Base-by-base conservation (phyloP, 129 eudicot genomes). In the Helianthus annuus region DNA sequence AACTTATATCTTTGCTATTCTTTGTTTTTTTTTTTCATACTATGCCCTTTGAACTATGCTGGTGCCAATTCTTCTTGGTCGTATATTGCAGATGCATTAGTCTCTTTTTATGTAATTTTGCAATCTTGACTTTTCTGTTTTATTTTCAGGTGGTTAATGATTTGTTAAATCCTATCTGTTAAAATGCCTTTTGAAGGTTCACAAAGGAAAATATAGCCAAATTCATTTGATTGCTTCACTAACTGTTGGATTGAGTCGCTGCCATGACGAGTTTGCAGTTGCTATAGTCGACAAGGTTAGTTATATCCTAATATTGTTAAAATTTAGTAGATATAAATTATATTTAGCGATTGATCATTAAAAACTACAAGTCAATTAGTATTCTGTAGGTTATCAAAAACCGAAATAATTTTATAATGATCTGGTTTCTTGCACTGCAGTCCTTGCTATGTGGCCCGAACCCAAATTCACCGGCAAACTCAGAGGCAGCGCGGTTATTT, bases 231-330 rank as follows among this genome's bases (percentile, higher is more conserved):
- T 93, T 76, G 98, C 98, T 67, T 93, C 97, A 34, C 86, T 93
- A 45, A 93, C 97, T 59, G 97, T 97, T 85, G 96, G 98, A 62
- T 83, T 93, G 54, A 93, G 98, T 79, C 96, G 97, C 64, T 87
- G 87, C 75, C 97, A 93, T 84, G 97, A 93, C 76, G 92, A 89
- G 72, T 93, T 90, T 77, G 89, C 96, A 2, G 97, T 93, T 76
- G 86, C 89, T 72, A 97, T 93, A 56, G 97, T 93, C 16, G 98
- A 93, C n/a, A 97, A 93, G 98, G 98, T 93, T 66, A 52, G 82
- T 38, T 24, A 49, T 45, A 0, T 10, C 11, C 13, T 9, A 60
- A 32, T 22, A 61, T 61, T 27, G n/a, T 36, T 14, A 39, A 38
- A 3, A 2, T 6, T 10, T 68, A 10, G 27, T 48, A 67, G 44